Evolutionary conservation across 768 basidiomycete species (phyloP).

Genomic region (Wakefieldia striispora): DNA sequence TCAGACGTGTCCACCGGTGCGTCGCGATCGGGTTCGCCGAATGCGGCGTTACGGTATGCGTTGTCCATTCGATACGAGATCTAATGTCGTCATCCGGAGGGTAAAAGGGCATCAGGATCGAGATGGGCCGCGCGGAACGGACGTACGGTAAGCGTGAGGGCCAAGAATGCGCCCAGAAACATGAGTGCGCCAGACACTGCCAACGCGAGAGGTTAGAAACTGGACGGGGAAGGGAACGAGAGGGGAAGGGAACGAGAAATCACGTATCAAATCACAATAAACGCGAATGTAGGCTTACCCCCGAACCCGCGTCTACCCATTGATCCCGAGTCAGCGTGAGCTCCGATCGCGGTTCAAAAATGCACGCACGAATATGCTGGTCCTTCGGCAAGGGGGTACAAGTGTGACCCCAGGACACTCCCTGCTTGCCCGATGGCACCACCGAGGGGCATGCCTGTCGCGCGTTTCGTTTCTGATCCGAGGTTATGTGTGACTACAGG

Average conservation of each 20-base stretch:
- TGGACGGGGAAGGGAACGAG: too few relatives aligned
- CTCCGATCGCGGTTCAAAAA: too few relatives aligned
- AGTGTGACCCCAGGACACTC: constrained; percentile 39
- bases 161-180: constrained; percentile 21
- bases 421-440: constrained; percentile 44
- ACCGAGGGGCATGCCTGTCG: constrained; percentile 40
- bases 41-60: constrained; percentile 46
- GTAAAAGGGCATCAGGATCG: background rate
- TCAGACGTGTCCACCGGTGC: constrained; percentile 63
- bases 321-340: too few relatives aligned
- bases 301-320: background rate
- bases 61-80: constrained; percentile 66
- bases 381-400: constrained; percentile 41
- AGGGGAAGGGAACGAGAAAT: too few relatives aligned
- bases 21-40: constrained; percentile 49
- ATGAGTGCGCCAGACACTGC: constrained; percentile 22
- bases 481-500: constrained; percentile 40
- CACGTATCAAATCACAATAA: background rate
- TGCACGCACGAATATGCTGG: constrained; percentile 37
- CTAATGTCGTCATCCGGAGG: constrained; percentile 29
- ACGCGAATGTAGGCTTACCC: background rate
- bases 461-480: constrained; percentile 46
- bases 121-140: background rate
- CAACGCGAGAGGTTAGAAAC: too few relatives aligned
- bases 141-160: constrained; percentile 22